phyloP scores from a whole-genome alignment of 345 rosid genomes.

The Turritis glabra region DNA sequence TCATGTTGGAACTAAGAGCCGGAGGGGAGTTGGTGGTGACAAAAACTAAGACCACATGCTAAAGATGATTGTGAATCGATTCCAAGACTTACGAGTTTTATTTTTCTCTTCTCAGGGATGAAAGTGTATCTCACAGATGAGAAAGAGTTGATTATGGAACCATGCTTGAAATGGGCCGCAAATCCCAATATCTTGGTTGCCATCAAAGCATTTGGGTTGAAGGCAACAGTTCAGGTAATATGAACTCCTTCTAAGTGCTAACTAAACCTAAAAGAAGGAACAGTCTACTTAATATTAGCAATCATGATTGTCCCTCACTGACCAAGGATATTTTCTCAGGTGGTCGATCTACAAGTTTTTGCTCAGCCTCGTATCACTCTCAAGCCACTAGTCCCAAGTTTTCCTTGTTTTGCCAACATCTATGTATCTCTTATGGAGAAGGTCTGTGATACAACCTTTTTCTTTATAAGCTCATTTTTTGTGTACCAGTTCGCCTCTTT shows the following conservation, averaged over 20 bases:
- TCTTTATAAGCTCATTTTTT: not conserved
- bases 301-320: conserved; percentile 1
- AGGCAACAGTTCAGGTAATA: conserved; percentile 87
- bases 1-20: not conserved
- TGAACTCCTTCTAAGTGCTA: not conserved
- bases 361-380: conserved; percentile 87
- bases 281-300: not conserved
- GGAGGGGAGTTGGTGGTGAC: not conserved
- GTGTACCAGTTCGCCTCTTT: not conserved
- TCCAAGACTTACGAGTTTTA: conserved; percentile 3
- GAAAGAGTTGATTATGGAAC: conserved; percentile 97
- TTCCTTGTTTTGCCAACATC: conserved; percentile 94
- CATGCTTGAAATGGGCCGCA: conserved; percentile 89
- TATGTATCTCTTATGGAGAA: conserved; percentile 91
- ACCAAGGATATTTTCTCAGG: conserved; percentile 42
- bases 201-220: conserved; percentile 88
- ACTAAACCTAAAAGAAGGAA: not conserved
- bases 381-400: conserved; percentile 91
- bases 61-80: not conserved
- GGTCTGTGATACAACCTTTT: conserved; percentile 46
- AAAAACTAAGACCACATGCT: not conserved
- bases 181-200: conserved; percentile 79
- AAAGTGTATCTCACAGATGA: conserved; percentile 93
- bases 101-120: conserved; percentile 62
- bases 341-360: conserved; percentile 92